Percentiles rank a stretch among this genome's conserved stretches.
phyloP scores from a whole-genome alignment of 192 early-diverging fungal genomes.

The Coemansia sp. region DNA sequence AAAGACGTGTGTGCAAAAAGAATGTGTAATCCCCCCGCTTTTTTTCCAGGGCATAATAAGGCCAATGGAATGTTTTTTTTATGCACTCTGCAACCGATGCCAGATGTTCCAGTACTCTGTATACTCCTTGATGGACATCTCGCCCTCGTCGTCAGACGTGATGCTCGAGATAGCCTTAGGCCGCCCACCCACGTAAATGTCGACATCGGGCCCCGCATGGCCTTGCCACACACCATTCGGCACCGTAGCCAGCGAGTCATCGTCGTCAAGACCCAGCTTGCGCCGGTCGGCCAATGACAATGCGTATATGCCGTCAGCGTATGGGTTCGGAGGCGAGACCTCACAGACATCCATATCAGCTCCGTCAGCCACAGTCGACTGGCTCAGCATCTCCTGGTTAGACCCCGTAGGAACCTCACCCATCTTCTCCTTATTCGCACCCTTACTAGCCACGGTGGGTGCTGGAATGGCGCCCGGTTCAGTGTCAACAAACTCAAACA shows the following conservation, averaged over 20 bases:
- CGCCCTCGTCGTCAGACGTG: slow-evolving; percentile 35
- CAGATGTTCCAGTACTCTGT: slow-evolving; percentile 38
- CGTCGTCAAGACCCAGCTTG: slow-evolving; percentile 36
- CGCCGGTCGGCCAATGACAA: slow-evolving; percentile 39
- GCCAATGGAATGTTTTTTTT: neutral
- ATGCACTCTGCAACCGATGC: slow-evolving; percentile 13
- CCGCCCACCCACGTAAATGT: slow-evolving; percentile 26
- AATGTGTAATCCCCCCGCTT: neutral
- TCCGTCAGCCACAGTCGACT: neutral
- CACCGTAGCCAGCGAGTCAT: slow-evolving; percentile 7
- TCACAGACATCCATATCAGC: neutral
- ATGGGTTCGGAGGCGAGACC: slow-evolving; percentile 22
- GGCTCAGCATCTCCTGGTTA: slow-evolving; percentile 11
- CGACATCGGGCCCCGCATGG: neutral
- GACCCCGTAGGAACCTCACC: neutral
- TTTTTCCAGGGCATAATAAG: no score
- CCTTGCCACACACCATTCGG: neutral
- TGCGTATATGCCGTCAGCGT: slow-evolving; percentile 36
- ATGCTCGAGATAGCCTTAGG: slow-evolving; percentile 30
- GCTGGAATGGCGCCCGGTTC: neutral
- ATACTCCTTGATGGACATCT: slow-evolving; percentile 41
- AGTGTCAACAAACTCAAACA: slow-evolving; percentile 47
- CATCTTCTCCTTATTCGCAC: neutral
- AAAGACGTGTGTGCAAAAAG: neutral
- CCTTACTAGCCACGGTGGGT: neutral